Base-by-base conservation (phyloP, 257 asterid species). In the Jasminum sambac region DNA sequence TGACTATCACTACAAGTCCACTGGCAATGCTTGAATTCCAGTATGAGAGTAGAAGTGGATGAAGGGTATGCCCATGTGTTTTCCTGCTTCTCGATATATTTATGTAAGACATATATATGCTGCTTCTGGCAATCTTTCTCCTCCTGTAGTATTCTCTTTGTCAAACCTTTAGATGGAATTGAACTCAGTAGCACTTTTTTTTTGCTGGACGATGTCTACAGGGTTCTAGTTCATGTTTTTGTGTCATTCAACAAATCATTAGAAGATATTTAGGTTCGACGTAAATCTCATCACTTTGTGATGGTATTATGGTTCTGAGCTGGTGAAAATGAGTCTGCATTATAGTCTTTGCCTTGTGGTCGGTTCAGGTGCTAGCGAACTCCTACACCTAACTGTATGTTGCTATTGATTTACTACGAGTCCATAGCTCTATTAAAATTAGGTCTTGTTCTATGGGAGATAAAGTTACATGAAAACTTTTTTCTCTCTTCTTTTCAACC, bases 1-100 rank as follows among this genome's bases (percentile, higher is more conserved):
- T 39, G 97, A 93, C 6, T 48, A 8, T 75, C 96, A 93, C 89
- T 89, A 65, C 84, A 93, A 84, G 84, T 76, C 91, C 82, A 82
- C 88, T 43, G 79, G 76, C 74, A 88, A 89, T 11, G 96, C 87
- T 71, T 91, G 84, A 91, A 52, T 37, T 59, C 62, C 64, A 24
- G 23, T 10, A 60, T 9, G 11, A 26, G n/a, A 55, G 70, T 55
- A 61, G 64, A 60, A 42, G 36, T 3, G 71, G 25, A n/a, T 57
- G 58, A 71, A 50, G 12, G n/a, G 16, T 44, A 57, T 50, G 25
- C 52, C 58, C 48, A 10, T 21, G 34, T 30, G 30, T 36, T 36
- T 39, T 24, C 17, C 13, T 71, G 69, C 64, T 72, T 38, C 43
- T 23, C 72, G 8, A 57, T 60, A 72, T 8, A 36, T 76, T 13